Conservation (phyloP, 2,329 filamentous ascomycete genomes). For the Pyricularia grisea region DNA sequence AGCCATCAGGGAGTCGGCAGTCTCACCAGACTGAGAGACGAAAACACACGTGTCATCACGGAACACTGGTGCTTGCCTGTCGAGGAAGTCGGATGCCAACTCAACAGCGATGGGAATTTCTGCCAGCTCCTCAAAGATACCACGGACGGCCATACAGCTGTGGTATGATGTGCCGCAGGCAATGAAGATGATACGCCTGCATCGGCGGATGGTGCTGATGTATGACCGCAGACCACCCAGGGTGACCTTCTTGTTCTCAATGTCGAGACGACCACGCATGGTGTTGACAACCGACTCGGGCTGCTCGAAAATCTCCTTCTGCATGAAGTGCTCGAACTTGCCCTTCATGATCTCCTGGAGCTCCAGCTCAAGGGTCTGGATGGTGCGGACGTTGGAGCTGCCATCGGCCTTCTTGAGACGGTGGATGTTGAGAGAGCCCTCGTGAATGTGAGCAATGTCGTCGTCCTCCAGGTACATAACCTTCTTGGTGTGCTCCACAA, state of each 20-base stretch:
- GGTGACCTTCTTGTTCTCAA: slow-evolving; percentile 88
- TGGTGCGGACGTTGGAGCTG: slow-evolving; percentile 91
- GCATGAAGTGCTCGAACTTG: slow-evolving; percentile 99
- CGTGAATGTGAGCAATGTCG: slow-evolving; percentile 98
- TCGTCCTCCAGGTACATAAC: slow-evolving; percentile 99
- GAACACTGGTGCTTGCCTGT: slow-evolving; percentile 95
- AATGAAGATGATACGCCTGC: slow-evolving; percentile 97
- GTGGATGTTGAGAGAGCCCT: slow-evolving; percentile 98
- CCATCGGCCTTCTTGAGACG: slow-evolving; percentile 94
- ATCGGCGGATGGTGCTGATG: slow-evolving; percentile 91
- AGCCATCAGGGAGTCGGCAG: slow-evolving; percentile 93
- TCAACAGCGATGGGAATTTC: slow-evolving; percentile 98
- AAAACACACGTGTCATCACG: slow-evolving; percentile 98
- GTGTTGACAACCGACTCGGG: slow-evolving; percentile 99
- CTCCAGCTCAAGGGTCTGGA: slow-evolving; percentile 97
- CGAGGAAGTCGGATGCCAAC: slow-evolving; percentile 94
- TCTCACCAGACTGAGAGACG: slow-evolving; percentile 97
- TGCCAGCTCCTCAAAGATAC: slow-evolving; percentile 93
- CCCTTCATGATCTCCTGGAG: slow-evolving; percentile 99
- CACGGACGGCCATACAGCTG: slow-evolving; percentile 98
- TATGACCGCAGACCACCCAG: slow-evolving; percentile 94
- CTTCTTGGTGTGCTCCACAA: slow-evolving; percentile 99
- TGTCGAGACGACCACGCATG: slow-evolving; percentile 96
- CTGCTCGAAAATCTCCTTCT: slow-evolving; percentile 99
- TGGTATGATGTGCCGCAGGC: slow-evolving; percentile 97